Evolutionary conservation across 371 early-diverging fungal genomes (phyloP).

Genomic region (Mucor indicus): DNA sequence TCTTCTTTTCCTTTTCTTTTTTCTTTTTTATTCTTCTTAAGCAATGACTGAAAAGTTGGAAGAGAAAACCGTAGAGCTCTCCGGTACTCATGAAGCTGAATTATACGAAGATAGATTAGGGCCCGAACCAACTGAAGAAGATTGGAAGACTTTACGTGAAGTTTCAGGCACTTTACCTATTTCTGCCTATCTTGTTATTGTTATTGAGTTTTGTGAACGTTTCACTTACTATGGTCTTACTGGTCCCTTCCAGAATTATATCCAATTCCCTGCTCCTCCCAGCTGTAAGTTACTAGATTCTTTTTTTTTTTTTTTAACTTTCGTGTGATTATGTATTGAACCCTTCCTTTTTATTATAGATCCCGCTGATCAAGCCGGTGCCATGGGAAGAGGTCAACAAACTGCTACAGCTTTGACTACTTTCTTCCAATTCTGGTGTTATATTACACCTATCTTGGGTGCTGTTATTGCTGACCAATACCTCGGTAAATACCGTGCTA

Average conservation of each 20-base stretch:
- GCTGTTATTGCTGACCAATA: conserved; percentile 79
- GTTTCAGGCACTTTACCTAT: conserved; percentile 34
- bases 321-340: no score
- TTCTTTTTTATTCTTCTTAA: no score
- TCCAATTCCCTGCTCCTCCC: conserved; percentile 40
- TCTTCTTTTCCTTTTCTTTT: no score
- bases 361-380: conserved; percentile 46
- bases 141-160: conserved; percentile 37
- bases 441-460: conserved; percentile 76
- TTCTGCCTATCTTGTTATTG: conserved; percentile 43
- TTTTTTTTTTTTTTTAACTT: no score
- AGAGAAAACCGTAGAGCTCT: no score
- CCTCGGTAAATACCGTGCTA: conserved; percentile 81
- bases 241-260: conserved; percentile 68
- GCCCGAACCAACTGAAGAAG: conserved; percentile 45
- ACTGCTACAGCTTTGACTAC: conserved; percentile 68
- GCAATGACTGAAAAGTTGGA: no score
- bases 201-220: conserved; percentile 61
- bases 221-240: no score
- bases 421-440: conserved; percentile 80
- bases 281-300: conserved; percentile 40
- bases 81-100: no score
- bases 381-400: conserved; percentile 46
- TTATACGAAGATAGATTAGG: no score
- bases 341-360: no score